Conservation (phyloP, 225 moss, liverwort and hornwort species). For the Bryum argenteum region DNA sequence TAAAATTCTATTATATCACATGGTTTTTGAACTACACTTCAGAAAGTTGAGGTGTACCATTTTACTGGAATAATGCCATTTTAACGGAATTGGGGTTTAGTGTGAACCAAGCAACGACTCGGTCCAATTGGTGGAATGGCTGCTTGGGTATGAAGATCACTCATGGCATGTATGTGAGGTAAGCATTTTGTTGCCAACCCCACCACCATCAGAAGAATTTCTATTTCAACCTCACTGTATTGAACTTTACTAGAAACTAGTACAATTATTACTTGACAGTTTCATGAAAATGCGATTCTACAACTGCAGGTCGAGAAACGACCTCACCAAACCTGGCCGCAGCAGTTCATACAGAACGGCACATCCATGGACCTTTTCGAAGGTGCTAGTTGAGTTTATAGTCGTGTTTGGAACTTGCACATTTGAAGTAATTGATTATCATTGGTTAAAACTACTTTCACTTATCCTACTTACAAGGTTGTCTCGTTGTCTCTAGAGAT, state of each 20-base stretch:
- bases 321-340: not conserved
- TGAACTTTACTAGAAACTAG: too few species aligned
- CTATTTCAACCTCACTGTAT: not conserved
- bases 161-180: conserved; percentile 6
- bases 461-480: too few species aligned
- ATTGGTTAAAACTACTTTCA: too few species aligned
- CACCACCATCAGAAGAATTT: not conserved
- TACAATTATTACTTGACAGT: too few species aligned
- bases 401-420: too few species aligned
- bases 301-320: conserved; percentile 4
- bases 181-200: not conserved
- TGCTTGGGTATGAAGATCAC: conserved; percentile 24
- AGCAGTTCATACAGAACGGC: not conserved
- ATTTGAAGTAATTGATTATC: too few species aligned
- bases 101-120: not conserved
- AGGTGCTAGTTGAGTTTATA: not conserved
- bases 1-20: too few species aligned
- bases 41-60: too few species aligned
- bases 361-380: conserved; percentile 10
- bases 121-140: not conserved
- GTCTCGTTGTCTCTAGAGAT: not conserved
- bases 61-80: too few species aligned
- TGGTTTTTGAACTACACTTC: too few species aligned
- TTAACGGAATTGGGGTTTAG: too few species aligned
- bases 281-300: not conserved